Evolutionary conservation across 1,284 basidiomycete genomes (phyloP).

Genomic region (Malassezia obtusa): DNA sequence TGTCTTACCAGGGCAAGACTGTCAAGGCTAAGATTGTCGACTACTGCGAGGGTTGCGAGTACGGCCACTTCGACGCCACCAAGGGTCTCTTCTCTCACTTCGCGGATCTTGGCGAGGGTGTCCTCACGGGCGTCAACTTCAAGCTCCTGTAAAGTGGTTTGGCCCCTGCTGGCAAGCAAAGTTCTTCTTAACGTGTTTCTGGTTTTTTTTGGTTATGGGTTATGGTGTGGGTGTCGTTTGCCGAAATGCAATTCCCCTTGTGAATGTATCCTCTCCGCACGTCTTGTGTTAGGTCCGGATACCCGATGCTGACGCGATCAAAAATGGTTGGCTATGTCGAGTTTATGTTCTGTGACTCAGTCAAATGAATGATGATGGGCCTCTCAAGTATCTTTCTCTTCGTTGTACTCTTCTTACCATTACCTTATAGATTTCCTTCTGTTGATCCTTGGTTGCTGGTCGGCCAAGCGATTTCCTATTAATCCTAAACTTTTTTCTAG

Average conservation of each 20-base stretch:
- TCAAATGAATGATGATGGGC: background rate
- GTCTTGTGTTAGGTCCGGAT: background rate
- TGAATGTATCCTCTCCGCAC: background rate
- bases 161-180: background rate
- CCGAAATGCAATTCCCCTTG: background rate
- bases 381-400: background rate
- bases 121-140: slow-evolving; percentile 22
- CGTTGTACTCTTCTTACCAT: background rate
- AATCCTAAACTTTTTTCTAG: background rate
- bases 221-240: background rate
- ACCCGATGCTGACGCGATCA: background rate
- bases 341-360: background rate
- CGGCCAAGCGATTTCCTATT: slow-evolving; percentile 6
- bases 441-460: slow-evolving; percentile 10
- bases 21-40: slow-evolving; percentile 31
- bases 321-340: background rate
- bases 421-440: background rate
- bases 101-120: slow-evolving; percentile 28
- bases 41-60: slow-evolving; percentile 31
- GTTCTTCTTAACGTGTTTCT: background rate
- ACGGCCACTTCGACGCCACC: slow-evolving; percentile 31
- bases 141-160: slow-evolving; percentile 16
- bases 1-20: slow-evolving; percentile 36
- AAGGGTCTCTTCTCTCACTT: slow-evolving; percentile 35
- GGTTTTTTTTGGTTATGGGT: background rate